Evolutionary conservation across 805 yeast species (phyloP).

Genomic region (Starmerella geochares): DNA sequence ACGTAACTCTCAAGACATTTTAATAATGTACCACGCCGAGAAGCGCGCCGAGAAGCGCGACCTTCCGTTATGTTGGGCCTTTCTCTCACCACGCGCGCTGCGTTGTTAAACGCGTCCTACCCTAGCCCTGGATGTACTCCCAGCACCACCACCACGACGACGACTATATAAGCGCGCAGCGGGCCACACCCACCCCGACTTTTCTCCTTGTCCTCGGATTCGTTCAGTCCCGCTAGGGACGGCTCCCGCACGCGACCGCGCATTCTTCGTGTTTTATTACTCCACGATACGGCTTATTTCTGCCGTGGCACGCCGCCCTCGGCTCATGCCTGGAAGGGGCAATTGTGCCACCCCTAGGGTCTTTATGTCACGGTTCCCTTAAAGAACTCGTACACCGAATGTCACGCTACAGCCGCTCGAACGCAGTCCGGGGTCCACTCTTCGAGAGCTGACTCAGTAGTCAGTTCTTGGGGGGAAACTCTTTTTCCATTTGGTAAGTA

Average conservation of each 20-base stretch:
- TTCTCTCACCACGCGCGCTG: too few relatives aligned
- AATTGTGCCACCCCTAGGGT: slow-evolving; percentile 8
- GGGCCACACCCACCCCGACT: background rate
- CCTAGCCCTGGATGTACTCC: background rate
- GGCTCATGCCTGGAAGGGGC: slow-evolving; percentile 8
- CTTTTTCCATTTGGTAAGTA: slow-evolving; percentile 3
- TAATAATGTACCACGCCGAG: too few relatives aligned
- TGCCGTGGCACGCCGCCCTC: slow-evolving; percentile 24
- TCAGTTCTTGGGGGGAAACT: background rate
- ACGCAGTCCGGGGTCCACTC: background rate
- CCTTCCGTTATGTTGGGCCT: too few relatives aligned
- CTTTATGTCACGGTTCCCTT: slow-evolving; percentile 9
- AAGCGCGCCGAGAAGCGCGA: too few relatives aligned
- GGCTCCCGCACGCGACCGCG: slow-evolving; percentile 2
- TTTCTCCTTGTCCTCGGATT: background rate
- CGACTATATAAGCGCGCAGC: background rate
- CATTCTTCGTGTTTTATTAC: slow-evolving; percentile 8
- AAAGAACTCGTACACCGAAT: slow-evolving; percentile 10
- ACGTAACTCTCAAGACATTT: too few relatives aligned
- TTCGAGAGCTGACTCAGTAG: slow-evolving; percentile 1
- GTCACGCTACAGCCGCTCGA: slow-evolving; percentile 2
- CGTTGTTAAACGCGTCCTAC: background rate
- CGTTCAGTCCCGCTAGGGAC: background rate
- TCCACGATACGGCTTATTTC: slow-evolving; percentile 23
- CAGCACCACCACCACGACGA: background rate